These are phyloP conservation scores for Yarrowia divulgata DNA, from an alignment of 805 yeast genomes.

Conservation along the genomic window DNA sequence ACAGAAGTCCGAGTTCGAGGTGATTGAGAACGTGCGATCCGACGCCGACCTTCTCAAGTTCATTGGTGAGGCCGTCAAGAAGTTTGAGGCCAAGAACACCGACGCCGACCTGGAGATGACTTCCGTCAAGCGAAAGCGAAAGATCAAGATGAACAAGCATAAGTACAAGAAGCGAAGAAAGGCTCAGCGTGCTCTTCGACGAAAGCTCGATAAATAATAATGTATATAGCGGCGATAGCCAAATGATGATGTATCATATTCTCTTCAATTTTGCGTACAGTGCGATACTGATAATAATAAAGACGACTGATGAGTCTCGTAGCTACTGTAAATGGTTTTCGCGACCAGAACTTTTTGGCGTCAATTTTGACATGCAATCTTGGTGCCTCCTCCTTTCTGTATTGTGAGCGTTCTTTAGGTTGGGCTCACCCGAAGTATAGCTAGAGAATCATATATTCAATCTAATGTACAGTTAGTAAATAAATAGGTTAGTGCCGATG, in stretches of 20 bases:
- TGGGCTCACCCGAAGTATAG: not conserved
- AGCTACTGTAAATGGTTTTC: not conserved
- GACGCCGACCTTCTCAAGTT: constrained; percentile 34
- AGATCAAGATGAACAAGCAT: constrained; percentile 96
- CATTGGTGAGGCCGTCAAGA: constrained; percentile 30
- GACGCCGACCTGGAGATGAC: constrained; percentile 44
- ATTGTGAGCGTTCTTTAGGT: not conserved
- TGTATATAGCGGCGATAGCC: constrained; percentile 38
- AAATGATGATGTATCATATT: constrained; percentile 36
- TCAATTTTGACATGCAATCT: too few species aligned
- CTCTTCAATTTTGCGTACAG: too few species aligned
- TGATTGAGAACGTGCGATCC: not conserved
- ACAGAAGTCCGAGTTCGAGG: constrained; percentile 27
- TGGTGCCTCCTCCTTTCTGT: too few species aligned
- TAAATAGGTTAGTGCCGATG: constrained; percentile 37
- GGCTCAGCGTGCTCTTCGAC: constrained; percentile 67
- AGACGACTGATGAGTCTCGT: too few species aligned
- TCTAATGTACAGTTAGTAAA: constrained; percentile 35
- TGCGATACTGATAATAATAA: too few species aligned
- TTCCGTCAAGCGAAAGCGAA: constrained; percentile 61
- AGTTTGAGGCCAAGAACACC: constrained; percentile 28
- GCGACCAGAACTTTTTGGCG: too few species aligned
- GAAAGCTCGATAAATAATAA: constrained; percentile 48
- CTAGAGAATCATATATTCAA: not conserved
- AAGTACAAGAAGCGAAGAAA: constrained; percentile 96